Conservation (phyloP, 2,329 filamentous ascomycete species). For the Dryadomyces quercivorus region DNA sequence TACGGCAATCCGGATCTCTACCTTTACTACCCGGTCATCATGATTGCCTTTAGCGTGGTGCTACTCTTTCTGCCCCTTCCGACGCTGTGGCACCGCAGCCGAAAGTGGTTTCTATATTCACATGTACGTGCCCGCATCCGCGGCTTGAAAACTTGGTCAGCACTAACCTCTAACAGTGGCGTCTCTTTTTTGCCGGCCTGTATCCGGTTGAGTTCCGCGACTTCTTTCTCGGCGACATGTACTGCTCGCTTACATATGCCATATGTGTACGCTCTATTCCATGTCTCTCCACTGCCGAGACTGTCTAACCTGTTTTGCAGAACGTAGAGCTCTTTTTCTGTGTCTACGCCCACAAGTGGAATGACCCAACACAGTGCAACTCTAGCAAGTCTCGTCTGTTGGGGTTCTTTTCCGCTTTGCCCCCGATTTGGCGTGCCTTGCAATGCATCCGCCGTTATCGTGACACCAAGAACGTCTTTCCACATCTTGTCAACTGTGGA, state of each 20-base stretch:
- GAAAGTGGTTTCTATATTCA: slow-evolving; percentile 82
- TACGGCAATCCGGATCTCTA: slow-evolving; percentile 57
- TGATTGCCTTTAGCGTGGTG: slow-evolving; percentile 55
- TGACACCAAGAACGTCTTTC: slow-evolving; percentile 79
- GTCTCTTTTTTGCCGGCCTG: slow-evolving; percentile 69
- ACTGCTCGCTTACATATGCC: slow-evolving; percentile 86
- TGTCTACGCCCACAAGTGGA: slow-evolving; percentile 72
- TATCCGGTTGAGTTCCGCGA: slow-evolving; percentile 95
- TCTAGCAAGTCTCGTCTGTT: slow-evolving; percentile 71
- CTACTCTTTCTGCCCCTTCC: slow-evolving; percentile 68
- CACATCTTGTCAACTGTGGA: slow-evolving; percentile 81
- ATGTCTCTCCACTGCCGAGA: not conserved
- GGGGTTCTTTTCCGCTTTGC: slow-evolving; percentile 74
- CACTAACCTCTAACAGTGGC: slow-evolving; percentile 45
- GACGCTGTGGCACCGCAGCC: slow-evolving; percentile 61
- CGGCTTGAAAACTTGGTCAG: not conserved
- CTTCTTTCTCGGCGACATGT: slow-evolving; percentile 96
- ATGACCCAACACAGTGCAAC: slow-evolving; percentile 64
- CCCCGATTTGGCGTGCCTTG: slow-evolving; percentile 78
- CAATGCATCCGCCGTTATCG: slow-evolving; percentile 85
- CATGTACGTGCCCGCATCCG: slow-evolving; percentile 44
- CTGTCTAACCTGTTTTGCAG: slow-evolving; percentile 25
- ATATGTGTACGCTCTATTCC: slow-evolving; percentile 56
- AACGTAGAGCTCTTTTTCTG: slow-evolving; percentile 94
- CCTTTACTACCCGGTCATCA: slow-evolving; percentile 74